Evolutionary conservation across 2,329 filamentous ascomycete species (phyloP), one percentile per base, ranked within the genome.

Genomic region (Davidsoniella neocaledoniae): DNA sequence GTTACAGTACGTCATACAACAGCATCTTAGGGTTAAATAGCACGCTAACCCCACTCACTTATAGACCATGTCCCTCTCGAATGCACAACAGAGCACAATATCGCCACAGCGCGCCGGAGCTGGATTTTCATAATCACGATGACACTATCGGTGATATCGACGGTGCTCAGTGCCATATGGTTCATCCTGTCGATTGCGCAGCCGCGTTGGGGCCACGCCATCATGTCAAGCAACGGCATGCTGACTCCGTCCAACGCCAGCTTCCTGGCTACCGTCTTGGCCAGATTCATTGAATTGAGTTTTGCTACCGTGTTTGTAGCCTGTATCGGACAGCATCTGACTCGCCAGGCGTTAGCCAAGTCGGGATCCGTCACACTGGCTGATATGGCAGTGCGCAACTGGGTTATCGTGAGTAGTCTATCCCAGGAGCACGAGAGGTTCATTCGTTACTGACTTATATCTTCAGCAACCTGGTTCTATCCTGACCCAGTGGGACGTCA

Each of bases 291-390:
- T 44, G 85, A 90, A 62, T 60, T 88, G 55, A 78, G 80, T 0
- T 90, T 87, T 58, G 82, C 86, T 3, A 86, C 83, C 0, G 78
- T 85, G 0, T 83, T 86, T 53, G 80, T 88, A 1, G 74, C 80
- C 0, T 83, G 83, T 49, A 60, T 88, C 0, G 85, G 85, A 0
- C 85, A 91, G 60, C 73, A 83, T 0, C 64, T 90, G 14, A 86
- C 76, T n/a, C 71, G 81, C 17, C 68, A 81, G 49, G 80, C 83
- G 0, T 70, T 72, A 21, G 73, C 70, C 49, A 66, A 70, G 7
- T 73, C 76, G 0, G 65, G 67, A 2, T 84, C 84, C 2, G 73
- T 88, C 52, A 85, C 77, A 0, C 70, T 90, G 14, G 79, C 84
- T 0, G 83, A 90, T 58, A 76, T 88, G 67, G 80, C 74, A 14